Evolutionary conservation across 768 basidiomycete species (phyloP).

Genomic region (Gloeopeniophorella convolvens): DNA sequence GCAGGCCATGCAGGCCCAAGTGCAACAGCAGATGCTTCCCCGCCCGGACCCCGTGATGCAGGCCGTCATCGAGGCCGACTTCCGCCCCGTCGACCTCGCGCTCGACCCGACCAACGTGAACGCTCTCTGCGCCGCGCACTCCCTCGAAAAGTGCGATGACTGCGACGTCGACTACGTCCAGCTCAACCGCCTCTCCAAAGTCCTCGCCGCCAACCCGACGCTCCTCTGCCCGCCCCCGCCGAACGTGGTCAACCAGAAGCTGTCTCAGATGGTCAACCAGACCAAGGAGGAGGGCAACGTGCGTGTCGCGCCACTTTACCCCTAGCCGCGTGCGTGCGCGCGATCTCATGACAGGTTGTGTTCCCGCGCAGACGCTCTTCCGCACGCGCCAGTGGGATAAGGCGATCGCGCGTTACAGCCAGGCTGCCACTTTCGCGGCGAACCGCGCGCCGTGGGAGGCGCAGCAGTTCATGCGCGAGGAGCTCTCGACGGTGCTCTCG

Average conservation of each 20-base stretch:
- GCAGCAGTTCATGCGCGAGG: conserved; percentile 78
- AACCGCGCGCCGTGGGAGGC: conserved; percentile 88
- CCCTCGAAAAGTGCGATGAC: conserved; percentile 63
- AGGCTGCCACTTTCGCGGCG: conserved; percentile 68
- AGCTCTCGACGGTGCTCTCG: conserved; percentile 82
- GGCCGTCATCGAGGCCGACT: conserved; percentile 72
- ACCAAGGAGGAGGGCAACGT: conserved; percentile 97
- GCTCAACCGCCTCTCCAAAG: conserved; percentile 70
- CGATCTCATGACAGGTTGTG: conserved; percentile 24
- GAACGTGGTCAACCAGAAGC: conserved; percentile 65
- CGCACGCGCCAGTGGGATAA: conserved; percentile 62
- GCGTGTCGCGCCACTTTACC: conserved; percentile 29
- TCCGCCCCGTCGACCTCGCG: conserved; percentile 47
- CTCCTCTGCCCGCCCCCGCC: conserved; percentile 78
- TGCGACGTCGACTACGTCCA: conserved; percentile 69
- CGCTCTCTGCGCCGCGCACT: conserved; percentile 62
- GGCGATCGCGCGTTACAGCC: conserved; percentile 75
- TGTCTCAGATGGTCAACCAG: conserved; percentile 64
- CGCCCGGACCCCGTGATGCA: conserved; percentile 67
- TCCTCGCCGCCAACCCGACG: conserved; percentile 62
- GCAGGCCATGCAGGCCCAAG: conserved; percentile 21
- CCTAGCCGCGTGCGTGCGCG: conserved; percentile 16
- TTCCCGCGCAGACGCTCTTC: conserved; percentile 55
- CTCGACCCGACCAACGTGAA: conserved; percentile 47
- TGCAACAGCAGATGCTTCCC: conserved; percentile 40